Evolutionary conservation across 805 yeast species (phyloP), one percentile per base, ranked within the genome.

Genomic region (Starmerella floris): DNA sequence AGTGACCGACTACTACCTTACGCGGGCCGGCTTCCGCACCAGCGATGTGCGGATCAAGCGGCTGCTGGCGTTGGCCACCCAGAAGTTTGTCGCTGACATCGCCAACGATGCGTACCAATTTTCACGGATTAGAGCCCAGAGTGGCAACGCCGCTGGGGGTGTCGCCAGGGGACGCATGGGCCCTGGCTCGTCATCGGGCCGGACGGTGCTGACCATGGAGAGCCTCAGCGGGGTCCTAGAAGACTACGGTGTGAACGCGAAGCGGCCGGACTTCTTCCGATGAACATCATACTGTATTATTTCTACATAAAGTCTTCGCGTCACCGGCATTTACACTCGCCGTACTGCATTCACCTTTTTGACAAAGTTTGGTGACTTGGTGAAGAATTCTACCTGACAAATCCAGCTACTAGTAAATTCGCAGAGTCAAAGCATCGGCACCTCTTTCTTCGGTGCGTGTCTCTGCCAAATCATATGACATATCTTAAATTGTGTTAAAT

Each of bases 31-130:
- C 31, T 77, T 91, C 54, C 79, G 78, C 45, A 75, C 91, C 23
- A 69, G 79, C 31, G 94, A 88, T 58, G 64, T 74, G 13, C 72
- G 85, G 44, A 75, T 82, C 44, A 87, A 85, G 60, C 69, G 97
- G 41, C 65, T 91, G 30, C 66, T 91, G 38, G 96, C 97, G 0
- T 66, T 91, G 43, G 97, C 98, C 1, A 91, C 98, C 0, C 98
- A 93, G 56, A 91, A 91, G 58, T 91, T 91, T 59, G 73, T 91
- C 23, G 76, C 87, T 47, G 98, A 91, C 59, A 78, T 91, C 25
- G 95, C 98, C 1, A 83, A 85, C 15, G 97, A 91, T 57, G 96
- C 98, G 0, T 91, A 84, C 58, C 98, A 91, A 59, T 87, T 84
- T 58, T 82, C 95, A 8, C 68, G 97, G 47, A 91, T 91, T 51